These are phyloP conservation scores for Penicillium argentinense DNA, from an alignment of 495 filamentous ascomycete species.

Conservation along the genomic window DNA sequence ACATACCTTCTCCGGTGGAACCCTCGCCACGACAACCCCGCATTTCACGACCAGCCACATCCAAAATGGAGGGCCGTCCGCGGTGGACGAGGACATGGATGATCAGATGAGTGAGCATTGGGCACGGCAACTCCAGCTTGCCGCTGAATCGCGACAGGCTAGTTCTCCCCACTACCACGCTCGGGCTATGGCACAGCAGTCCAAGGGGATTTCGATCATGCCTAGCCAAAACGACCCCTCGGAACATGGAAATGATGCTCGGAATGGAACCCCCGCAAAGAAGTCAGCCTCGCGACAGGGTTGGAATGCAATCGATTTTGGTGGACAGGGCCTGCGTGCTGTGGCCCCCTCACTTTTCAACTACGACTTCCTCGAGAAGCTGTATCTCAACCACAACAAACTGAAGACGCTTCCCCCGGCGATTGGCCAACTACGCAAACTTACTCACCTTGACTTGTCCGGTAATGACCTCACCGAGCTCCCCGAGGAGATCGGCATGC, in stretches of 20 bases:
- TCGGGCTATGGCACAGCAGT: conserved; percentile 54
- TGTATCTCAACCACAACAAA: conserved; percentile 91
- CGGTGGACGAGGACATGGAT: conserved; percentile 54
- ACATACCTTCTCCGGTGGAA: conserved; percentile 74
- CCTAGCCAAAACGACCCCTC: conserved; percentile 58
- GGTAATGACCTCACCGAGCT: conserved; percentile 80
- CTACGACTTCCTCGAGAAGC: conserved; percentile 82
- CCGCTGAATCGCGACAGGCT: conserved; percentile 66
- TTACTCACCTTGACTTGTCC: conserved; percentile 82
- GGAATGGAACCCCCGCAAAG: conserved; percentile 57
- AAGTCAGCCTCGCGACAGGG: conserved; percentile 68
- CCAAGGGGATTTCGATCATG: conserved; percentile 59
- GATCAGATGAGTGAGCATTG: conserved; percentile 78
- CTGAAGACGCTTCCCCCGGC: conserved; percentile 70
- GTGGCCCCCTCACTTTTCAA: conserved; percentile 76
- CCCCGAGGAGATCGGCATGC: conserved; percentile 93
- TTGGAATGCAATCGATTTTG: conserved; percentile 90
- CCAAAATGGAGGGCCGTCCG: conserved; percentile 70
- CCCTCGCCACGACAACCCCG: conserved; percentile 70
- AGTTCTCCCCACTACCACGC: conserved; percentile 67
- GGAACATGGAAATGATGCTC: conserved; percentile 60
- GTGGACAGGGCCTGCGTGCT: conserved; percentile 85
- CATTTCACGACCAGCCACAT: conserved; percentile 70
- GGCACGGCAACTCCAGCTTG: conserved; percentile 80
- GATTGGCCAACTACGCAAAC: conserved; percentile 75